These are phyloP conservation scores for Chaetomium globosum DNA, from an alignment of 2,329 filamentous ascomycete genomes.

Conservation along the genomic window DNA sequence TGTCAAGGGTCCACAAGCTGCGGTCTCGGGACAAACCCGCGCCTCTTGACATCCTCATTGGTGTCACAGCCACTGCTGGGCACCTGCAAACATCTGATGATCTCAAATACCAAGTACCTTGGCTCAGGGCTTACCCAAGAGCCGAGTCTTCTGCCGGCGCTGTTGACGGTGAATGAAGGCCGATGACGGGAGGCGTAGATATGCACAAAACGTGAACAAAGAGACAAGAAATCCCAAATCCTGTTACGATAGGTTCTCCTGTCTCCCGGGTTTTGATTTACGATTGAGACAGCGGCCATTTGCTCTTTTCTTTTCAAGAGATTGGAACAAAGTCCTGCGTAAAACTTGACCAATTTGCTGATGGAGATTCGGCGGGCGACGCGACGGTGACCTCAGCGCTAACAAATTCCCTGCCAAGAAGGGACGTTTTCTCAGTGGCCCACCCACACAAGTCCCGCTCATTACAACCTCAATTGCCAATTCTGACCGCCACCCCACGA, in stretches of 20 bases:
- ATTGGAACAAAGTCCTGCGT: no score
- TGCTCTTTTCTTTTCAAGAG: background rate
- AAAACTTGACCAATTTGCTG: background rate
- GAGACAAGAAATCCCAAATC: background rate
- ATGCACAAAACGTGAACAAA: background rate
- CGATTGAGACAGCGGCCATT: no score
- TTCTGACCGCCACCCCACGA: slow-evolving; percentile 25
- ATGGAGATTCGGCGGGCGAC: background rate
- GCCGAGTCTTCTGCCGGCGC: no score
- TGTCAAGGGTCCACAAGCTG: slow-evolving; percentile 8
- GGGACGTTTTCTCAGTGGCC: background rate
- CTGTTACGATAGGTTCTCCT: background rate
- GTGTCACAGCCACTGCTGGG: background rate
- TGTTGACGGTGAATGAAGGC: background rate
- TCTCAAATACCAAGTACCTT: background rate
- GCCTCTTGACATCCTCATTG: background rate
- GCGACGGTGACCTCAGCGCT: slow-evolving; percentile 29
- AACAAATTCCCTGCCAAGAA: slow-evolving; percentile 17
- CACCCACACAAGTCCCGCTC: slow-evolving; percentile 10
- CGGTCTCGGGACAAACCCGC: slow-evolving; percentile 6
- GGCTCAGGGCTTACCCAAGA: no score
- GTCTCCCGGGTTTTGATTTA: slow-evolving; percentile 1
- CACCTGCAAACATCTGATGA: background rate
- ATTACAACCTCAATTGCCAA: slow-evolving; percentile 8
- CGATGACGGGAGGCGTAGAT: background rate